phyloP scores from a whole-genome alignment of 116 monocot species.

The Cymodocea nodosa region DNA sequence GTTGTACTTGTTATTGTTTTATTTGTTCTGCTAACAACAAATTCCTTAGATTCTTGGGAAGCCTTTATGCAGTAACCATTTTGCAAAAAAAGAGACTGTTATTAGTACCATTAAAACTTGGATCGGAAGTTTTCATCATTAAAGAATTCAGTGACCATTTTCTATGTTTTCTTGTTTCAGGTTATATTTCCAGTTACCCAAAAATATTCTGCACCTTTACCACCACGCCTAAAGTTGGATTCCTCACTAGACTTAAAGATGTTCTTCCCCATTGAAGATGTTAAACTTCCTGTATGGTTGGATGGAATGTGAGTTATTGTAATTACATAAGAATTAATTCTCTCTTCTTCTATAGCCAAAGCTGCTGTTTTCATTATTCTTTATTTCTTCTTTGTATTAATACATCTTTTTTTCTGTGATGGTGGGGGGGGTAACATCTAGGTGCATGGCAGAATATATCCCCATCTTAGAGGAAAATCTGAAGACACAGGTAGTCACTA shows the following conservation, averaged over 20 bases:
- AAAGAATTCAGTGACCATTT: slow-evolving; percentile 4
- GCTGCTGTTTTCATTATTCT: background rate
- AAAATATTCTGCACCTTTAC: slow-evolving; percentile 36
- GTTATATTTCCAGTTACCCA: slow-evolving; percentile 61
- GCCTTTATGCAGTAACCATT: too few relatives aligned
- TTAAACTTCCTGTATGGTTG: slow-evolving; percentile 81
- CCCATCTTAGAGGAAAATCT: slow-evolving; percentile 64
- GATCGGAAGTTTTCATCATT: background rate
- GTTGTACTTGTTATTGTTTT: too few relatives aligned
- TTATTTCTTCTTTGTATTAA: background rate
- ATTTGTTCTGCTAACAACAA: too few relatives aligned
- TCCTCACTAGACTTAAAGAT: slow-evolving; percentile 50
- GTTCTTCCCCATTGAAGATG: slow-evolving; percentile 59
- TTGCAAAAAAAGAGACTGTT: too few relatives aligned
- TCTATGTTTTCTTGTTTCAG: slow-evolving; percentile 22
- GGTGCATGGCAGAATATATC: slow-evolving; percentile 91
- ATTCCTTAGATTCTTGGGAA: too few relatives aligned
- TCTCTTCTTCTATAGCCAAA: background rate
- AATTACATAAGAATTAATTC: background rate
- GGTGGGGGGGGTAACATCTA: slow-evolving; percentile 6
- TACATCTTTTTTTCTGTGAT: background rate
- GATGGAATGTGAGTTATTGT: slow-evolving; percentile 63
- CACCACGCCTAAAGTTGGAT: slow-evolving; percentile 60
- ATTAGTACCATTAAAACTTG: background rate
- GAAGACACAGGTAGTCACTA: slow-evolving; percentile 37